Conservation (phyloP, 768 basidiomycete genomes). For the Boletus eberwhitei region DNA sequence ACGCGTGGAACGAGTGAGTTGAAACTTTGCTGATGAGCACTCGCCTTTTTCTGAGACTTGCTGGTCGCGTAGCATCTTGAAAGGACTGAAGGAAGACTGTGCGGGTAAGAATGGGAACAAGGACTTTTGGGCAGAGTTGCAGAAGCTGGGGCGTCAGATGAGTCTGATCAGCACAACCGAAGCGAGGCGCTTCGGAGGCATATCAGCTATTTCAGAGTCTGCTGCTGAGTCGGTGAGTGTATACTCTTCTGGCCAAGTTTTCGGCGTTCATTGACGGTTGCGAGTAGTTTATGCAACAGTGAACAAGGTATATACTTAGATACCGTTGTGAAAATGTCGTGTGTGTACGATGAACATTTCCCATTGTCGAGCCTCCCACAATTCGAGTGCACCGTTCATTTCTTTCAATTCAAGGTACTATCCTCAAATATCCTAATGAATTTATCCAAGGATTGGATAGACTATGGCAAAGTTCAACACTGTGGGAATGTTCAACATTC, state of each 20-base stretch:
- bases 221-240: slow-evolving; percentile 50
- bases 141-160: slow-evolving; percentile 48
- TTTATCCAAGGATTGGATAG: neutral
- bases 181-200: slow-evolving; percentile 55
- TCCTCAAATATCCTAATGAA: neutral
- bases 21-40: neutral
- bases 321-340: neutral
- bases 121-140: slow-evolving; percentile 63
- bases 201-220: slow-evolving; percentile 53
- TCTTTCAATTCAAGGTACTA: neutral
- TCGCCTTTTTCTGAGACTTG: slow-evolving; percentile 1
- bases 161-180: slow-evolving; percentile 63
- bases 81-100: slow-evolving; percentile 56
- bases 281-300: slow-evolving; percentile 25
- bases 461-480: too few species aligned
- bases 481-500: too few species aligned
- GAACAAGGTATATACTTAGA: neutral
- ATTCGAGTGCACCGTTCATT: neutral
- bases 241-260: neutral
- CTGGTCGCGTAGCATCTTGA: slow-evolving; percentile 50
- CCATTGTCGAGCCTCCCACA: neutral
- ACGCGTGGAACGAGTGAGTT: slow-evolving; percentile 73
- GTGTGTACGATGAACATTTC: neutral
- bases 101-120: slow-evolving; percentile 52
- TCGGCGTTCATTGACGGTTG: neutral